Base-by-base conservation (phyloP, 306 rosid genomes). In the Trifolium repens region DNA sequence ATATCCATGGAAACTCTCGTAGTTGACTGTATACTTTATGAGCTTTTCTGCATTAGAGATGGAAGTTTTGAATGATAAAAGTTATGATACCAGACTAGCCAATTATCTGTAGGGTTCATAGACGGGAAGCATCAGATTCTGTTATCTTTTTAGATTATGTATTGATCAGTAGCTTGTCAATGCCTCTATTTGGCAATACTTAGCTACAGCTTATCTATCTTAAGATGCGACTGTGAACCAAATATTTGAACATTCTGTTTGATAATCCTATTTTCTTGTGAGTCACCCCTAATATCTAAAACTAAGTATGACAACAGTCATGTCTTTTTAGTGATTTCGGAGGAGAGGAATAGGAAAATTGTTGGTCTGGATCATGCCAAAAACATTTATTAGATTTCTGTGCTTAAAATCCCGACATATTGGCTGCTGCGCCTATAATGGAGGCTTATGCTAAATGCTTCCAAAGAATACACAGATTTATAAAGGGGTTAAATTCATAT, bases 51-150 rank as follows among this genome's bases (percentile, higher is more conserved):
- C 35, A 32, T 32, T 32, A 4, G 35, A 32, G 35, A 32, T 4
- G 35, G 35, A 32, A 32, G 1, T 4, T 0, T 32, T 32, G 35
- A 32, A 17, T 16, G 19, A n/a, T 71, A 39, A 32, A 39, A 24
- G 49, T 37, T 61, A 34, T 55, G 19, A 17, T 55, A 32, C 15
- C 7, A 1, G 4, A 44, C 16, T 7, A 30, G 12, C 40, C 39
- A 64, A 12, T 78, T 58, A 5, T 44, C 30, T 43, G 27, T 37
- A 8, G 15, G 19, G 65, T 50, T 64, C 17, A 75, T 75, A 13
- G 64, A 34, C 5, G 8, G n/a, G 26, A 64, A 75, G 67, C 46
- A 26, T 54, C 67, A 10, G 24, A 66, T 39, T 60, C 13, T 30
- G 57, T 37, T 39, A 26, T 62, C 50, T 71, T 58, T 12, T 15